A percentile compares a stretch with the other conserved stretches of the same genome.
Evolutionary conservation across 1,284 basidiomycete genomes (phyloP).

Genomic region (Trichosporon sp.): DNA sequence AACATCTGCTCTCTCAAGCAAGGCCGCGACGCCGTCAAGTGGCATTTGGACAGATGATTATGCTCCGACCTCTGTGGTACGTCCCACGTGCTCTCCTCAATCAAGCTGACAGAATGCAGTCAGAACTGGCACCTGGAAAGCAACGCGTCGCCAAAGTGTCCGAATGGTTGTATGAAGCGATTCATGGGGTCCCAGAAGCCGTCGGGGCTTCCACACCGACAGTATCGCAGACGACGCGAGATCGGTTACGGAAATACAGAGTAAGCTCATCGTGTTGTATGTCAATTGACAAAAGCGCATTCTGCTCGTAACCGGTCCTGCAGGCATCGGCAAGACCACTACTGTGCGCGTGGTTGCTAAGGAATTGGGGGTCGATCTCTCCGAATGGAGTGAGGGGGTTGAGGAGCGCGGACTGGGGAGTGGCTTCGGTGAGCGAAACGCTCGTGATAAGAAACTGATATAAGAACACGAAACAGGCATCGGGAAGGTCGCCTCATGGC

Average conservation of each 20-base stretch:
- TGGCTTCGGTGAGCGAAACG: constrained; percentile 27
- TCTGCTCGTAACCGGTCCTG: constrained; percentile 78
- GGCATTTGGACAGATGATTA: constrained; percentile 72
- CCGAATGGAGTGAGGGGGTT: constrained; percentile 68
- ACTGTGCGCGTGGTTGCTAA: constrained; percentile 69
- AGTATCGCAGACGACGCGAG: constrained; percentile 48
- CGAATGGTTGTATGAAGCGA: constrained; percentile 77
- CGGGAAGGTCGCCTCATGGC: constrained; percentile 71
- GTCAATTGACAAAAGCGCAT: constrained; percentile 60
- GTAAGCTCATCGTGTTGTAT: constrained; percentile 49
- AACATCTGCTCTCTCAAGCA: neutral
- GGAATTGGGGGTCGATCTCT: constrained; percentile 71
- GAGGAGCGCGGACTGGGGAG: constrained; percentile 45
- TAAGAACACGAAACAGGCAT: constrained; percentile 60
- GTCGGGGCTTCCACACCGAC: constrained; percentile 20
- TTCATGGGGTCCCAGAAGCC: constrained; percentile 54
- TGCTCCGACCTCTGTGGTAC: constrained; percentile 63
- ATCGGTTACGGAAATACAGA: constrained; percentile 68
- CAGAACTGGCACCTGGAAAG: constrained; percentile 81
- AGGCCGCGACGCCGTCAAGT: neutral
- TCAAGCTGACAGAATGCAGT: too few species aligned
- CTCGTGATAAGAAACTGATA: neutral
- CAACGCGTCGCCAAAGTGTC: constrained; percentile 79
- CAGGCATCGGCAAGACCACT: constrained; percentile 86
- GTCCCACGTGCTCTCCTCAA: neutral